Conservation (phyloP, 768 basidiomycete species). For the Suillus sp. region DNA sequence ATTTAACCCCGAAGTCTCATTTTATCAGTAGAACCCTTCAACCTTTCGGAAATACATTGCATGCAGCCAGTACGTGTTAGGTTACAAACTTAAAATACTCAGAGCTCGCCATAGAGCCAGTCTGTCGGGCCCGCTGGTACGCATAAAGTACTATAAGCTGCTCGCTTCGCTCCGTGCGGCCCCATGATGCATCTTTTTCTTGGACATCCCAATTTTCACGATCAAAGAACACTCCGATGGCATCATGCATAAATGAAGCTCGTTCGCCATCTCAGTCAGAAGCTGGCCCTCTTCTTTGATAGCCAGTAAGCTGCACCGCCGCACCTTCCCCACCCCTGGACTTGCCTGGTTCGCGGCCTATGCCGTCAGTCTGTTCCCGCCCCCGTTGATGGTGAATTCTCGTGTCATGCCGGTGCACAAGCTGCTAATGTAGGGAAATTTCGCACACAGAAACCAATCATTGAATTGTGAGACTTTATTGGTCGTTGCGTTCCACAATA, state of each 20-base stretch:
- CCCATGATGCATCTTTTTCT: neutral
- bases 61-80: neutral
- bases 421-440: neutral
- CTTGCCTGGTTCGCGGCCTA: neutral
- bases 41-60: neutral
- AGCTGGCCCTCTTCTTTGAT: neutral
- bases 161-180: neutral
- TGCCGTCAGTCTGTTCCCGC: neutral
- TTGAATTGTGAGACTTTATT: neutral
- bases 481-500: neutral
- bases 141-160: constrained; percentile 5
- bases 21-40: neutral
- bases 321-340: neutral
- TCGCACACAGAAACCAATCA: neutral
- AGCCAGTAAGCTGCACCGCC: neutral
- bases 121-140: constrained; percentile 37
- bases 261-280: neutral
- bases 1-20: neutral
- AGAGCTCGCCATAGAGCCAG: constrained; percentile 31
- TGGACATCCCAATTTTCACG: neutral
- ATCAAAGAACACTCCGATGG: neutral
- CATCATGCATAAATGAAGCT: neutral
- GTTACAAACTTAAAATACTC: constrained; percentile 25
- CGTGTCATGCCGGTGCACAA: neutral
- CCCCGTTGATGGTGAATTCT: neutral